phyloP scores from a whole-genome alignment of 2,329 filamentous ascomycete species.

The Pseudocercospora crystallina region DNA sequence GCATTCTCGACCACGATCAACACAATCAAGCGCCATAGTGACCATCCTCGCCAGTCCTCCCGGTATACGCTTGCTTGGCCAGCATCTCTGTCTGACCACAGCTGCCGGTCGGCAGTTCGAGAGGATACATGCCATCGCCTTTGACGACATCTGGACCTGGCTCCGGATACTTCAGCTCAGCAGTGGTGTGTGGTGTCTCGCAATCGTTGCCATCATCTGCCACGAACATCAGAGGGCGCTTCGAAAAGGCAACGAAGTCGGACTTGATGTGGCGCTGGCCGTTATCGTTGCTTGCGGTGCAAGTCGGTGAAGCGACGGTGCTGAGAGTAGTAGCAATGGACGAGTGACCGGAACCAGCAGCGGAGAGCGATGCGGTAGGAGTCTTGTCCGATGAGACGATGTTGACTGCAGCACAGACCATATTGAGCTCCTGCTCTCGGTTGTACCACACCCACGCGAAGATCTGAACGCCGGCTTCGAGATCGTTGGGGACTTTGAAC shows the following conservation, averaged over 20 bases:
- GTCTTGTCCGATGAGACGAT: constrained; percentile 32
- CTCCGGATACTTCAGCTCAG: constrained; percentile 45
- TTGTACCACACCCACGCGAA: constrained; percentile 53
- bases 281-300: not conserved
- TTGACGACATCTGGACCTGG: constrained; percentile 45
- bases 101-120: constrained; percentile 38
- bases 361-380: constrained; percentile 7
- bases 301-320: constrained; percentile 5
- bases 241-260: constrained; percentile 34
- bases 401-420: constrained; percentile 47
- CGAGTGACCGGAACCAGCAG: constrained; percentile 26
- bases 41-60: not conserved
- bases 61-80: constrained; percentile 21
- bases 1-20: too few relatives aligned
- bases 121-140: constrained; percentile 47
- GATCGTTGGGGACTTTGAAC: constrained; percentile 46
- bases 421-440: constrained; percentile 48
- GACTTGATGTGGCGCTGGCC: not conserved
- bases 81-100: constrained; percentile 20
- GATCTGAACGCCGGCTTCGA: constrained; percentile 42
- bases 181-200: constrained; percentile 35
- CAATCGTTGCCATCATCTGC: constrained; percentile 45
- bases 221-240: constrained; percentile 43
- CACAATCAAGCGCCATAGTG: too few relatives aligned
- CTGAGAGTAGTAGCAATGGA: constrained; percentile 17